These are phyloP conservation scores for Theobroma grandiflorum DNA, from an alignment of 441 rosid species.

Conservation along the genomic window DNA sequence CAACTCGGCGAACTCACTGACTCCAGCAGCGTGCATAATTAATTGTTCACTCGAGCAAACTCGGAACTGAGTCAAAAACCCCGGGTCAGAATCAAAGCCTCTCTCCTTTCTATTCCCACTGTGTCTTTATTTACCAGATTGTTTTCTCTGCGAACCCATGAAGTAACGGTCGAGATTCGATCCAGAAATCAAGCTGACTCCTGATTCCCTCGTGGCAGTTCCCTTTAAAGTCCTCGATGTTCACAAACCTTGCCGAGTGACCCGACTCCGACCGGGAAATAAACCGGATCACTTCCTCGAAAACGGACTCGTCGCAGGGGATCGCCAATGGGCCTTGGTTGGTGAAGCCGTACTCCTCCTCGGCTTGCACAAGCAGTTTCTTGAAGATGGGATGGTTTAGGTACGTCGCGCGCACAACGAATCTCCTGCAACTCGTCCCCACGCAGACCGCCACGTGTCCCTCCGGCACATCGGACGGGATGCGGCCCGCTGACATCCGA, in stretches of 20 bases:
- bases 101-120: not conserved
- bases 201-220: conserved; percentile 56
- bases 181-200: conserved; percentile 54
- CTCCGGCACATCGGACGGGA: conserved; percentile 86
- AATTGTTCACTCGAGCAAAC: conserved; percentile 19
- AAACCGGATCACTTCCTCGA: conserved; percentile 72
- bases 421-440: conserved; percentile 71
- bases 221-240: conserved; percentile 60
- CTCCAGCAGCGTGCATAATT: not conserved
- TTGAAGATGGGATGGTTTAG: conserved; percentile 85
- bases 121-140: conserved; percentile 45
- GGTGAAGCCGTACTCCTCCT: conserved; percentile 87
- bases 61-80: conserved; percentile 45
- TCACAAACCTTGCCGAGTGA: conserved; percentile 47
- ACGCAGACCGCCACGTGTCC: conserved; percentile 94
- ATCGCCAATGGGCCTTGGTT: conserved; percentile 80
- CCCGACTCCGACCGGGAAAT: conserved; percentile 67
- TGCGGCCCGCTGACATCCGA: conserved; percentile 55
- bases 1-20: conserved; percentile 31
- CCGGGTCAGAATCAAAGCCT: conserved; percentile 44
- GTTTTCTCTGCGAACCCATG: conserved; percentile 56
- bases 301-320: conserved; percentile 89
- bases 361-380: conserved; percentile 71
- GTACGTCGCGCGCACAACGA: conserved; percentile 82
- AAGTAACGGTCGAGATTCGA: conserved; percentile 80